Evolutionary conservation across 352 stramenopile genomes (phyloP).

Genomic region (Thalassiosira pacifica): DNA sequence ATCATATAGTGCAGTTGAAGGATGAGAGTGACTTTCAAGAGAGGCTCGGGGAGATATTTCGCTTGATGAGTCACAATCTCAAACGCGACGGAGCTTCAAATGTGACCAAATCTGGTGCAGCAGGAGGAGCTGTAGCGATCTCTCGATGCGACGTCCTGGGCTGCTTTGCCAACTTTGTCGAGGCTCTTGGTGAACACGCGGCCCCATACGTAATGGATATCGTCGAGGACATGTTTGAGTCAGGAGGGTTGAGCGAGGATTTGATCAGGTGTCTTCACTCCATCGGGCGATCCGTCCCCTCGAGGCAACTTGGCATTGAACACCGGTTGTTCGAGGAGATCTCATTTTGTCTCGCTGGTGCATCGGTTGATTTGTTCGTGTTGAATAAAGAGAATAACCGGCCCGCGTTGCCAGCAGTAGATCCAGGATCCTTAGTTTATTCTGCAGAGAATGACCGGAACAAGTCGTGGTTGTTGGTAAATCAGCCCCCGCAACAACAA

Average conservation of each 20-base stretch:
- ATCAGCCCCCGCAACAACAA: conserved; percentile 21
- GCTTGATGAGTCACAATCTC: conserved; percentile 78
- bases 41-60: conserved; percentile 81
- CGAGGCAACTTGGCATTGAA: conserved; percentile 91
- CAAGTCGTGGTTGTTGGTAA: conserved; percentile 1
- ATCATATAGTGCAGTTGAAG: conserved; percentile 76
- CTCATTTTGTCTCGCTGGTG: conserved; percentile 92
- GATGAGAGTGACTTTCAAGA: conserved; percentile 73
- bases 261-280: conserved; percentile 93
- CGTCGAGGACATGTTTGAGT: conserved; percentile 89
- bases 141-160: conserved; percentile 83
- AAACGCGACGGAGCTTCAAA: conserved; percentile 24
- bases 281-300: conserved; percentile 91
- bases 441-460: no score
- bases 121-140: conserved; percentile 27
- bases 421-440: not conserved
- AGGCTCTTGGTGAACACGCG: conserved; percentile 85
- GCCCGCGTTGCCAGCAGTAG: conserved; percentile 34
- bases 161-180: conserved; percentile 89
- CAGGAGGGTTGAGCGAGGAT: conserved; percentile 93
- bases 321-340: conserved; percentile 96
- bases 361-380: conserved; percentile 64
- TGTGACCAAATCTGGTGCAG: conserved; percentile 24
- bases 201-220: conserved; percentile 82
- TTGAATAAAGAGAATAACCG: conserved; percentile 39